Evolutionary conservation across 352 stramenopile genomes (phyloP), one percentile per base, ranked within the genome.

Genomic region (Phytopythium ostracodes): DNA sequence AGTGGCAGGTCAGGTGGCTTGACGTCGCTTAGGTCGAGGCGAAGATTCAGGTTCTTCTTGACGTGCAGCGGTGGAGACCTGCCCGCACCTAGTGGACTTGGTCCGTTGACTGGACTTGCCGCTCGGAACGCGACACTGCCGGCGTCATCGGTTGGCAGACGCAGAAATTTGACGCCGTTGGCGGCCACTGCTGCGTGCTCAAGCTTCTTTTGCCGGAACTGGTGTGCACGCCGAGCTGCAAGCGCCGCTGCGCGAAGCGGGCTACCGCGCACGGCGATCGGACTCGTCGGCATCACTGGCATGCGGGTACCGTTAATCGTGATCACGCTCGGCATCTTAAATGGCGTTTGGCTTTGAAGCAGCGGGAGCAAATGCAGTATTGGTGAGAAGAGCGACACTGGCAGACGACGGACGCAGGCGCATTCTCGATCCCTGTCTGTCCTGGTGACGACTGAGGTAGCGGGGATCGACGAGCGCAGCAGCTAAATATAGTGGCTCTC

Each of bases 31-130:
- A 88, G 64, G 11, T 84, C 86, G 17, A 91, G 67, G 6, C 80
- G 72, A 24, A 91, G 66, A 14, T 87, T 77, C 43, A 88, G 60
- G 3, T 79, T 68, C 57, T 87, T 90, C 65, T 68, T 78, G 40
- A 69, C 62, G 15, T 77, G 63, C 22, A 75, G 66, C 9, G 65
- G 54, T 42, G 22, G 33, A 20, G 20, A 2, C 33, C 20, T 43
- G 40, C 17, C 29, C 43, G 53, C 24, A 8, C 33, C 17, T 7
- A 36, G 14, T 9, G 50, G 20, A 20, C 10, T 9, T 8, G 11
- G 3, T 18, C 18, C 15, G 12, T 33, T 31, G 15, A 57, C 55
- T 29, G 67, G 67, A 56, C 63, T 80, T 12, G 72, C 14, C 11
- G 65, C 38, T 35, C 62, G 44, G n/a, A 59, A 51, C 35, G 43